Percentiles rank a stretch among this genome's conserved stretches.
phyloP scores from a whole-genome alignment of 345 rosid species.

The Balakata baccata region DNA sequence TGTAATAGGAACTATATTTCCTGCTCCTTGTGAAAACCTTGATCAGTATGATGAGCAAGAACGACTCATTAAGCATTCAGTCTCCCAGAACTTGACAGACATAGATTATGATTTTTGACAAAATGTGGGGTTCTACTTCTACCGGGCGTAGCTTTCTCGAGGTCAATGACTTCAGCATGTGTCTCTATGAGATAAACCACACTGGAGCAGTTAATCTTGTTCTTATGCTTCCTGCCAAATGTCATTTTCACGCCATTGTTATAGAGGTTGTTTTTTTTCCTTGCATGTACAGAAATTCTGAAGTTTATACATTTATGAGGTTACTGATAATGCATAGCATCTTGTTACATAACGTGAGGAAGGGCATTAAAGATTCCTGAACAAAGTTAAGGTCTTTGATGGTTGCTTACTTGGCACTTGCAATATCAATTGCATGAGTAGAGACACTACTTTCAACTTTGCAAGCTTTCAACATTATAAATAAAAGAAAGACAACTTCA shows the following conservation, averaged over 20 bases:
- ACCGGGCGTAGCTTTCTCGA: background rate
- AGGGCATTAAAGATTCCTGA: too few species aligned
- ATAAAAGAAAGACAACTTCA: too few species aligned
- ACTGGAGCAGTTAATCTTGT: constrained; percentile 19
- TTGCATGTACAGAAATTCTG: constrained; percentile 27
- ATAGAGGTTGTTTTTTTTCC: background rate
- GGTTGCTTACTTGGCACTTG: too few species aligned
- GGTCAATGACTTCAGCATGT: constrained; percentile 8
- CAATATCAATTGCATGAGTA: too few species aligned
- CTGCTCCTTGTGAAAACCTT: constrained; percentile 86
- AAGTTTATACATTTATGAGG: constrained; percentile 13
- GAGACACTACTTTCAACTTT: too few species aligned
- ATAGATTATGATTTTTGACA: constrained; percentile 73
- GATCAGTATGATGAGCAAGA: constrained; percentile 79
- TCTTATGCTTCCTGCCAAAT: background rate
- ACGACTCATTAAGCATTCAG: constrained; percentile 57
- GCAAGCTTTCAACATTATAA: too few species aligned
- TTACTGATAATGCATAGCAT: constrained; percentile 4
- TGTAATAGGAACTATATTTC: constrained; percentile 81
- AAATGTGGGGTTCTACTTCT: background rate
- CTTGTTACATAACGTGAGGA: too few species aligned
- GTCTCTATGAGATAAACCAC: constrained; percentile 11
- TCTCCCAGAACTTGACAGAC: constrained; percentile 68
- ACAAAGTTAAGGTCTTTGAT: too few species aligned
- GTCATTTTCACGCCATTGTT: background rate